phyloP scores from a whole-genome alignment of 345 rosid genomes.

The Ceriops zippeliana region DNA sequence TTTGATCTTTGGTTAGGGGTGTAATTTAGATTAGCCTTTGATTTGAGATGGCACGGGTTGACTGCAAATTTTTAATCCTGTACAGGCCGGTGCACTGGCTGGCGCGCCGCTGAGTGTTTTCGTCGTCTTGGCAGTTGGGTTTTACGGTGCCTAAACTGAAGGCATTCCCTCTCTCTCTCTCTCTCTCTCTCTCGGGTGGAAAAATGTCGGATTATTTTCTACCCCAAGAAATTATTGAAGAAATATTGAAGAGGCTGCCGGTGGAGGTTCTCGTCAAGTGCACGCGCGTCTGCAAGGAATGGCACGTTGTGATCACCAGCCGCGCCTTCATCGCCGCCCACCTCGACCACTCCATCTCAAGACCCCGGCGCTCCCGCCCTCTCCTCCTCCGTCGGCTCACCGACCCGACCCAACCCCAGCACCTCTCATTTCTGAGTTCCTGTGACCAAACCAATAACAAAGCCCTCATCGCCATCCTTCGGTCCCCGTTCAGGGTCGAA shows the following conservation, averaged over 20 bases:
- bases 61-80: no score
- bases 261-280: neutral
- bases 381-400: neutral
- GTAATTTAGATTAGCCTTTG: no score
- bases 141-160: neutral
- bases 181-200: neutral
- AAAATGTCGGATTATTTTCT: slow-evolving; percentile 1
- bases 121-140: neutral
- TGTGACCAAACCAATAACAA: neutral
- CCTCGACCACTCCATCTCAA: neutral
- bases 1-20: no score
- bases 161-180: neutral
- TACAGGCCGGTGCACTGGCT: no score
- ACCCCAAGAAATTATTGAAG: neutral
- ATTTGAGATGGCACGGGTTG: no score
- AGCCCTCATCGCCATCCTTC: neutral
- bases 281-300: slow-evolving; percentile 6
- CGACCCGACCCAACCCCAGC: neutral
- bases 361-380: neutral
- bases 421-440: no score
- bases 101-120: no score
- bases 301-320: neutral
- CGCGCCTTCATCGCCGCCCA: neutral
- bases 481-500: no score
- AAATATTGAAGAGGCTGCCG: neutral